Evolutionary conservation across 2,329 filamentous ascomycete species (phyloP).

Genomic region (Pyrenophora seminiperda): DNA sequence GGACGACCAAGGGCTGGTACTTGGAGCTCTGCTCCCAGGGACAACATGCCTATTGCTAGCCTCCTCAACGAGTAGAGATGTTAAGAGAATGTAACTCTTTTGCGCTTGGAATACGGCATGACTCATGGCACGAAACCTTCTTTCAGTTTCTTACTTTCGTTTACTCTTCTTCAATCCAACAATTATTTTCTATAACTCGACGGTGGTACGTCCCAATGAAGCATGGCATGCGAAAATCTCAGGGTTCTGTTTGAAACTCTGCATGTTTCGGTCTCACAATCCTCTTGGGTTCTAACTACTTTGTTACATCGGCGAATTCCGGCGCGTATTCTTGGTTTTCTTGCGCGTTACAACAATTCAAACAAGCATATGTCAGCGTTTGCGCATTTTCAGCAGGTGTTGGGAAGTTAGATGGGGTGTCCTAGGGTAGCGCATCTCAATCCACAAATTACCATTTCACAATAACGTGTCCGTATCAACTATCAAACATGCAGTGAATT

Average conservation of each 20-base stretch:
- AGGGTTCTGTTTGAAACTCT: conserved; percentile 1
- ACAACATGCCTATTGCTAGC: conserved; percentile 49
- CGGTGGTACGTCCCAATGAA: not conserved
- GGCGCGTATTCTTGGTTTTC: not conserved
- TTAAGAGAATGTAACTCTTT: conserved; percentile 1
- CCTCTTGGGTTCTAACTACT: not conserved
- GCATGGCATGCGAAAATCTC: conserved; percentile 2
- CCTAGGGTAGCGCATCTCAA: no score
- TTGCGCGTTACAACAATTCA: not conserved
- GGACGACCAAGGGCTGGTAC: conserved; percentile 40
- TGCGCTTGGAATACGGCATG: conserved; percentile 3
- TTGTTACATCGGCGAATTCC: not conserved
- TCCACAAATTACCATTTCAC: no score
- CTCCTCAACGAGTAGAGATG: conserved; percentile 49
- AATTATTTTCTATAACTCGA: not conserved
- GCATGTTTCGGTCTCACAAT: conserved; percentile 4
- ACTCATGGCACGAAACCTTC: not conserved
- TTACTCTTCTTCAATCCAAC: conserved; percentile 20
- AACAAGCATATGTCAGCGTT: no score
- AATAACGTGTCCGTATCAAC: no score
- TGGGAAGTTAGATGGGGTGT: no score
- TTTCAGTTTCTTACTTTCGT: conserved; percentile 33
- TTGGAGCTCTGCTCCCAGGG: conserved; percentile 45
- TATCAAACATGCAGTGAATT: no score
- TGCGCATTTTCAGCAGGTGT: no score